Evolutionary conservation across 805 yeast genomes (phyloP), one percentile per base, ranked within the genome.

Genomic region (Ogataea haglerorum): DNA sequence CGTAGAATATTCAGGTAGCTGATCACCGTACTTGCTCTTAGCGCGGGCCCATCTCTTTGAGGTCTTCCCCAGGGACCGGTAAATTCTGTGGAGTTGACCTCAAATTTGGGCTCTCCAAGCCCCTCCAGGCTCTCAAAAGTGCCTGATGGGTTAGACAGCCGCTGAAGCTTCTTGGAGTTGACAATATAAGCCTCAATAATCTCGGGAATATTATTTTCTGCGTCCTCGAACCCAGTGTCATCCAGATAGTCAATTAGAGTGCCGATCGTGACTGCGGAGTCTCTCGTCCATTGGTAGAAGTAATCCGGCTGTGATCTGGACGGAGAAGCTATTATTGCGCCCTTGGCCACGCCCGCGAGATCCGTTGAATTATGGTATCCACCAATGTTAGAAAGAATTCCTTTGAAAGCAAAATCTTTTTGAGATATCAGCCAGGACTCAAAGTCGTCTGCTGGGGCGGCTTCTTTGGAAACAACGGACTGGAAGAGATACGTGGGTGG

Each of bases 31-130:
- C 82, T 72, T 9, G 80, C 72, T 52, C 97, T 72, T 42, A 91
- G 69, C 1, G 95, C 90, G 1, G 98, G 96, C 0, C 98, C 98
- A 60, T 91, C 98, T 45, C 88, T 75, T 63, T 91, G 98, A 1
- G 98, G 98, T 51, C 98, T 71, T 2, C 98, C 98, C 98, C 98
- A 91, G 25, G 67, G 59, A 2, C 67, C 80, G 5, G 61, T 60
- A 53, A 84, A 91, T 1, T 85, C 69, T 0, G 76, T 53, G 17
- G 83, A 81, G 57, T 87, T 75, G 4, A 80, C 77, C 58, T 72
- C 60, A 57, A 84, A 91, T 60, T 91, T 91, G 6, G 98, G 97
- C 59, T 91, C 98, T 2, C 97, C 98, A 24, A 90, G 68, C 2
- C 86, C 88, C 7, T 63, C 61, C 34, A 73, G 65, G 43, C 68